Conservation (phyloP, 2,329 filamentous ascomycete genomes). For the Neoascochyta sp. region DNA sequence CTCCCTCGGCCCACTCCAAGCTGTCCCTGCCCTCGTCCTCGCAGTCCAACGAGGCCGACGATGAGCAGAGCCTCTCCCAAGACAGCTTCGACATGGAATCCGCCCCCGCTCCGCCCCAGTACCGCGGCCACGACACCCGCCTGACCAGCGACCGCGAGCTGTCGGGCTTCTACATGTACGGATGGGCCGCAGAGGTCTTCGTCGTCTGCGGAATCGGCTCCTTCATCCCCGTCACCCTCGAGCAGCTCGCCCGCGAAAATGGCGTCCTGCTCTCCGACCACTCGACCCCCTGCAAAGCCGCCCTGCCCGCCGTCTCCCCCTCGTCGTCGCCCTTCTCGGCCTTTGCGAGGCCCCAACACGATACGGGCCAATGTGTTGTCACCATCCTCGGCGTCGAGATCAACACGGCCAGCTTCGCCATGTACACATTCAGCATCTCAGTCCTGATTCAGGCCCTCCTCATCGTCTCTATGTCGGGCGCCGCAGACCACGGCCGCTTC, state of each 20-base stretch:
- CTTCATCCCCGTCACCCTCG: slow-evolving; percentile 92
- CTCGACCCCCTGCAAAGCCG: slow-evolving; percentile 68
- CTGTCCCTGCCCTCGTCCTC: slow-evolving; percentile 32
- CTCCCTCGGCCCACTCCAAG: slow-evolving; percentile 36
- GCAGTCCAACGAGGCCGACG: slow-evolving; percentile 44
- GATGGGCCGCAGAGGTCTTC: slow-evolving; percentile 94
- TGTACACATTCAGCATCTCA: slow-evolving; percentile 96
- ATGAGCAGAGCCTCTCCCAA: slow-evolving; percentile 40
- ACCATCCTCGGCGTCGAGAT: slow-evolving; percentile 78
- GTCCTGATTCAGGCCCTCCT: slow-evolving; percentile 84
- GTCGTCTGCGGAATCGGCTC: slow-evolving; percentile 81
- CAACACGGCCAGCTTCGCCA: slow-evolving; percentile 94
- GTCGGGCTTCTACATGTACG: slow-evolving; percentile 91
- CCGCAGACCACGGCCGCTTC: slow-evolving; percentile 85
- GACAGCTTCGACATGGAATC: slow-evolving; percentile 34
- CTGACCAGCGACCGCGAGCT: slow-evolving; percentile 85
- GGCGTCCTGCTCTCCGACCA: slow-evolving; percentile 80
- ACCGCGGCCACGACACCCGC: slow-evolving; percentile 81
- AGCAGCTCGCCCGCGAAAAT: slow-evolving; percentile 88
- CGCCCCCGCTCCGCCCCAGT: slow-evolving; percentile 48
- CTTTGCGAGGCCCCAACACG: slow-evolving; percentile 21
- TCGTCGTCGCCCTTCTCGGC: slow-evolving; percentile 17
- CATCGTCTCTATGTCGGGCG: slow-evolving; percentile 93
- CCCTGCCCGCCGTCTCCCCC: slow-evolving; percentile 49
- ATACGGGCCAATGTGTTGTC: slow-evolving; percentile 68